Conservation (phyloP, 495 filamentous ascomycete species). For the Poronia punctata region DNA sequence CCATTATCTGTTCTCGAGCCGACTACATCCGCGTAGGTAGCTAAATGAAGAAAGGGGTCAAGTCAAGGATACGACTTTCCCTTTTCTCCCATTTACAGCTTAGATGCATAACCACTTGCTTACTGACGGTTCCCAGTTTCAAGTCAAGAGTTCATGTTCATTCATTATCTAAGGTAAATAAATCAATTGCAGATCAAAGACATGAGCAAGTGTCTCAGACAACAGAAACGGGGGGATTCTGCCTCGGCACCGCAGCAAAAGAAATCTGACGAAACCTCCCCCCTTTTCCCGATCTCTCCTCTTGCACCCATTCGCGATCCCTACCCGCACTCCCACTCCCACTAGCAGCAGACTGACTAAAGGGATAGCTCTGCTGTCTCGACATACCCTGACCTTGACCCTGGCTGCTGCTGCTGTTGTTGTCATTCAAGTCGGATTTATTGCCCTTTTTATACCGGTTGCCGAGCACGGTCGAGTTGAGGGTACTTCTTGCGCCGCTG, state of each 20-base stretch:
- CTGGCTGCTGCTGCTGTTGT: constrained; percentile 3
- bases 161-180: too few relatives aligned
- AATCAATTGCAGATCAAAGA: too few relatives aligned
- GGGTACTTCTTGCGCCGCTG: constrained; percentile 17
- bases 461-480: constrained; percentile 18
- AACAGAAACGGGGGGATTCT: constrained; percentile 7
- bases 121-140: too few relatives aligned
- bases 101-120: too few relatives aligned
- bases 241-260: constrained; percentile 15
- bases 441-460: constrained; percentile 1
- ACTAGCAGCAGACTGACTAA: constrained; percentile 7
- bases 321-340: constrained; percentile 9
- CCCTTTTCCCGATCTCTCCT: constrained; percentile 12
- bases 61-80: too few relatives aligned
- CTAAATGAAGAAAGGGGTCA: too few relatives aligned
- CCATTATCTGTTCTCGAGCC: too few relatives aligned
- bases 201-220: constrained; percentile 12
- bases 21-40: too few relatives aligned
- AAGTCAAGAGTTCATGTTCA: too few relatives aligned
- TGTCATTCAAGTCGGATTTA: constrained; percentile 4
- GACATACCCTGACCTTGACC: constrained; percentile 3
- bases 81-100: too few relatives aligned
- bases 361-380: constrained; percentile 6
- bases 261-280: constrained; percentile 17
- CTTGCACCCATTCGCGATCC: constrained; percentile 10